Evolutionary conservation across 2,329 filamentous ascomycete genomes (phyloP).

Genomic region (Colletotrichum aenigma): DNA sequence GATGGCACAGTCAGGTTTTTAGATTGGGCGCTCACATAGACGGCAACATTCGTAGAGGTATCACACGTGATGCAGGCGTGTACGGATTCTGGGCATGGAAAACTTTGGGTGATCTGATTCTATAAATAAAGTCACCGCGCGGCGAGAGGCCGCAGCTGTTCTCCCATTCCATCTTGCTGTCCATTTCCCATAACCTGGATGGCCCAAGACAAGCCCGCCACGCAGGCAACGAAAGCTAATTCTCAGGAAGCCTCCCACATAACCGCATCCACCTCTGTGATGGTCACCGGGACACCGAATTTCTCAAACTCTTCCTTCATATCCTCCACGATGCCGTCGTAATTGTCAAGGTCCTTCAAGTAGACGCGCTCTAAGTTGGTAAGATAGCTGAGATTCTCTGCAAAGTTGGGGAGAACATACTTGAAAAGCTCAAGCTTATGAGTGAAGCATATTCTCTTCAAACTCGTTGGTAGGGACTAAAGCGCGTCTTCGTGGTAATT

Average conservation of each 20-base stretch:
- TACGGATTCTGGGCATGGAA: neutral
- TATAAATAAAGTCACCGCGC: neutral
- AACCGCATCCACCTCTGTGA: neutral
- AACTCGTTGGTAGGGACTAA: neutral
- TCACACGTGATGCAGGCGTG: neutral
- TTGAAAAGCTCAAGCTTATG: neutral
- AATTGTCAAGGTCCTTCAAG: neutral
- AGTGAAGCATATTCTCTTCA: neutral
- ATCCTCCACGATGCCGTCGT: neutral
- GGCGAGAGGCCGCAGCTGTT: neutral
- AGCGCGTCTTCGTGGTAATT: neutral
- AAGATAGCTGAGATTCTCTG: neutral
- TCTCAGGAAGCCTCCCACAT: neutral
- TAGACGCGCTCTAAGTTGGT: neutral
- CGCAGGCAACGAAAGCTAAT: neutral
- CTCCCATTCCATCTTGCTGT: neutral
- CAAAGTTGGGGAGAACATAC: neutral
- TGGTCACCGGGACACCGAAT: neutral
- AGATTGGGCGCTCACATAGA: accelerated
- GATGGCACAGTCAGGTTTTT: neutral
- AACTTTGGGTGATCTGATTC: neutral
- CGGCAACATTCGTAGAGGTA: neutral
- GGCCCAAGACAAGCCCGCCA: neutral
- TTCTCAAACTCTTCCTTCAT: neutral
- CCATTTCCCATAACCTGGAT: neutral